A percentile compares a stretch with the other conserved stretches of the same genome.
phyloP scores from a whole-genome alignment of 1,284 basidiomycete genomes.

The Laetiporus sulphureus region DNA sequence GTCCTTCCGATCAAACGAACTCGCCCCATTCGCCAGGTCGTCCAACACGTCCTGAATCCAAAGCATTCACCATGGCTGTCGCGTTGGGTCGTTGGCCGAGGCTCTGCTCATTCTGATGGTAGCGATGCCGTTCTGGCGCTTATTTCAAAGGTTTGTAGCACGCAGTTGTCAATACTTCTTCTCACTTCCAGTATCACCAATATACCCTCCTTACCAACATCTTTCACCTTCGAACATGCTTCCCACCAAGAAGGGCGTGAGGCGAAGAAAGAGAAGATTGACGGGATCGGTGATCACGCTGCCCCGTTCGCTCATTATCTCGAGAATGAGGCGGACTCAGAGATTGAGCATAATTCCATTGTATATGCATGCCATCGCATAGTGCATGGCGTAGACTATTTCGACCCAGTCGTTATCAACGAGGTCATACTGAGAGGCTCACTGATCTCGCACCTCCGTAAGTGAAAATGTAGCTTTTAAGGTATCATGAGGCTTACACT shows the following conservation, averaged over 20 bases:
- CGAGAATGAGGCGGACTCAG: conserved; percentile 31
- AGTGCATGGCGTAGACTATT: conserved; percentile 79
- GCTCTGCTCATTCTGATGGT: background rate
- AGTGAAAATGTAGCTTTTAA: conserved; percentile 22
- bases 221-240: conserved; percentile 36
- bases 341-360: conserved; percentile 40
- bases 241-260: conserved; percentile 21
- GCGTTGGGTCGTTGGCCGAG: background rate
- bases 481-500: too few species aligned
- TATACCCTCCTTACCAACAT: too few species aligned
- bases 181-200: too few species aligned
- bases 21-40: background rate
- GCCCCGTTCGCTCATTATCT: conserved; percentile 56
- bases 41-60: background rate
- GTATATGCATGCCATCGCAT: conserved; percentile 63
- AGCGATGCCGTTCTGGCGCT: background rate
- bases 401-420: conserved; percentile 60
- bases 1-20: too few species aligned
- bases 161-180: too few species aligned
- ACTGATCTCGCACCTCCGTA: conserved; percentile 78
- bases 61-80: background rate
- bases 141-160: background rate
- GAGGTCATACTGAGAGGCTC: conserved; percentile 64
- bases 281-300: conserved; percentile 53
- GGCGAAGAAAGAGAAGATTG: too few species aligned